phyloP scores from a whole-genome alignment of 441 rosid genomes.

The Populus hybrid region DNA sequence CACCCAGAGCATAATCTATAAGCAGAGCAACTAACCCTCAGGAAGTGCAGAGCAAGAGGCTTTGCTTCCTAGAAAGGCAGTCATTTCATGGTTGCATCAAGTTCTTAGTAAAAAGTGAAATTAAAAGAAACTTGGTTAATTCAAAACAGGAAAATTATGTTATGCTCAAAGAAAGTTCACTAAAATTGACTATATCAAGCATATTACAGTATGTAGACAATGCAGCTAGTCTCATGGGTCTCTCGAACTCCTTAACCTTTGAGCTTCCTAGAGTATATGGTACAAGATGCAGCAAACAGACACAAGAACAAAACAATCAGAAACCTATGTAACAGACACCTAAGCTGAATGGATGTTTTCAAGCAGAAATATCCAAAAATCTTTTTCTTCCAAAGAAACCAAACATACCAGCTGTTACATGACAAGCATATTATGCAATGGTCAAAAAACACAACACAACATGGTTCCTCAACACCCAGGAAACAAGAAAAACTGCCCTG shows the following conservation, averaged over 20 bases:
- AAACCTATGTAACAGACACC: neutral
- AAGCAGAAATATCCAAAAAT: neutral
- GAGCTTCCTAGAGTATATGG: neutral
- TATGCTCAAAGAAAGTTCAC: neutral
- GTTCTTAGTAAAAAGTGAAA: neutral
- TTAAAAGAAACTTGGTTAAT: neutral
- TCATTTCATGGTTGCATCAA: neutral
- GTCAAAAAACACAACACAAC: neutral
- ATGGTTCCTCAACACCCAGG: neutral
- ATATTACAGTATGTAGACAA: neutral
- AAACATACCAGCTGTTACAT: neutral
- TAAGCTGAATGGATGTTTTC: neutral
- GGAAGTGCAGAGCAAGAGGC: neutral
- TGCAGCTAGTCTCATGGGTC: neutral
- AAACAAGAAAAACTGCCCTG: neutral
- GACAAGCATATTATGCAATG: neutral
- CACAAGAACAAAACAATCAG: neutral
- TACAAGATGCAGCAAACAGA: neutral
- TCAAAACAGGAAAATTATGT: neutral
- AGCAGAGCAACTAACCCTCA: neutral
- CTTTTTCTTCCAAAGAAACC: neutral
- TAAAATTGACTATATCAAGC: neutral
- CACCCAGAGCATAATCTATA: neutral
- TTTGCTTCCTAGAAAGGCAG: conserved; percentile 43
- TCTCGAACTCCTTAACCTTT: neutral